phyloP scores from a whole-genome alignment of 345 rosid genomes.

The Cardamine chenopodiifolia region DNA sequence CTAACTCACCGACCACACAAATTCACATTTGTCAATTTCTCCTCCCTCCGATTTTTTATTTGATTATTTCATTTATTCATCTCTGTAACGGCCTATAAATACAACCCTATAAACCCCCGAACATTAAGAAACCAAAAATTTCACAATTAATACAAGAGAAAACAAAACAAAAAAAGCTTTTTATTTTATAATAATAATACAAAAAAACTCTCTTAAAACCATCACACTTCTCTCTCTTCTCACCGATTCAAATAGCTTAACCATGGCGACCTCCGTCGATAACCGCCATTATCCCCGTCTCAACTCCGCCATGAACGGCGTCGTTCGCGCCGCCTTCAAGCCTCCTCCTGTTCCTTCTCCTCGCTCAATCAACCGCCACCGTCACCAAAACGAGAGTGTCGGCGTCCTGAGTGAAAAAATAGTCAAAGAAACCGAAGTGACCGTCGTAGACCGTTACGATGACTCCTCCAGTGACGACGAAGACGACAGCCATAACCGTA shows the following conservation, averaged over 20 bases:
- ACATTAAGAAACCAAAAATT: not conserved
- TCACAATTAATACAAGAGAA: not conserved
- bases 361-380: constrained; percentile 44
- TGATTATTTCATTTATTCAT: not conserved
- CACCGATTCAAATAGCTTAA: constrained; percentile 13
- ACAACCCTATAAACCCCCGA: constrained; percentile 4
- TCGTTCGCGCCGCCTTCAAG: constrained; percentile 55
- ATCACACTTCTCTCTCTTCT: not conserved
- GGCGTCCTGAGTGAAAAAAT: not conserved
- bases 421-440: constrained; percentile 41
- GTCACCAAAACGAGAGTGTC: constrained; percentile 44
- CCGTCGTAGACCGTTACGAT: constrained; percentile 30
- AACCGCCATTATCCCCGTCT: constrained; percentile 67
- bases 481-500: constrained; percentile 41
- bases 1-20: constrained; percentile 12
- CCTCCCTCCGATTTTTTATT: not conserved
- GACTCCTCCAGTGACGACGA: constrained; percentile 59
- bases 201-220: not conserved
- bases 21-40: constrained; percentile 33
- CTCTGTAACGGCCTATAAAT: constrained; percentile 39
- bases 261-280: constrained; percentile 82
- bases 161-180: not conserved
- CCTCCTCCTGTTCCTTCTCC: constrained; percentile 43
- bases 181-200: not conserved
- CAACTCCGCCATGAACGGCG: constrained; percentile 56